Base-by-base conservation (phyloP, 768 basidiomycete genomes). In the Panaeolus cyanescens region DNA sequence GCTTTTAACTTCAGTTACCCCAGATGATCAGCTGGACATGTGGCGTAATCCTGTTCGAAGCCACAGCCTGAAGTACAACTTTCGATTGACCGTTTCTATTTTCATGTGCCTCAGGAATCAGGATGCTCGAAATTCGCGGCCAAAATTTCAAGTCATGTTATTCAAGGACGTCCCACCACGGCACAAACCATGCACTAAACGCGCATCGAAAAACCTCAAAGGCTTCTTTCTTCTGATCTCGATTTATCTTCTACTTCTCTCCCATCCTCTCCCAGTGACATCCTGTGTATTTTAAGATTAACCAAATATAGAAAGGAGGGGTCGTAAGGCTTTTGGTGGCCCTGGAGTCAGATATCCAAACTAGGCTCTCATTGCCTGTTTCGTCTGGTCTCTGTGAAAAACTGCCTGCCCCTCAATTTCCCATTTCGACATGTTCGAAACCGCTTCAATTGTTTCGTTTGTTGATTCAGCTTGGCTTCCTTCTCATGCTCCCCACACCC, bases 291-390 rank as follows among this genome's bases (percentile, higher is more conserved):
- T 9, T 1, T 42, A 5, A 6, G 4, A 3, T 3, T 22, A 5
- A 8, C 39, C 39, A 2, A 12, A 42, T 42, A 42, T 42, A 42
- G 45, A 2, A 50, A 20, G 22, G 15, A 34, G 33, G 19, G 39
- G 19, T 42, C 39, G 39, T 42, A 42, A 42, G 39, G 39, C 39
- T n/a, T 19, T 20, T 17, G 33, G 25, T n/a, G 30, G 15, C 45
- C 45, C 45, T 50, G 45, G 45, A 50, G 45, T 50, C 45, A 50
- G 25, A 50, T 42, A 42, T 28, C 45, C 45, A 25, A 50, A 50
- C 45, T 50, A 50, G 45, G 45, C 45, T 30, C 12, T 50, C 45
- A 28, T 50, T 50, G 45, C 45, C 45, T 50, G 22, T 50, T 50
- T 50, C 25, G 45, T 50, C 19, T 6, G 33, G 13, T 13, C 45